Conservation (phyloP, 129 eudicot genomes). For the Kitagawia praeruptora region DNA sequence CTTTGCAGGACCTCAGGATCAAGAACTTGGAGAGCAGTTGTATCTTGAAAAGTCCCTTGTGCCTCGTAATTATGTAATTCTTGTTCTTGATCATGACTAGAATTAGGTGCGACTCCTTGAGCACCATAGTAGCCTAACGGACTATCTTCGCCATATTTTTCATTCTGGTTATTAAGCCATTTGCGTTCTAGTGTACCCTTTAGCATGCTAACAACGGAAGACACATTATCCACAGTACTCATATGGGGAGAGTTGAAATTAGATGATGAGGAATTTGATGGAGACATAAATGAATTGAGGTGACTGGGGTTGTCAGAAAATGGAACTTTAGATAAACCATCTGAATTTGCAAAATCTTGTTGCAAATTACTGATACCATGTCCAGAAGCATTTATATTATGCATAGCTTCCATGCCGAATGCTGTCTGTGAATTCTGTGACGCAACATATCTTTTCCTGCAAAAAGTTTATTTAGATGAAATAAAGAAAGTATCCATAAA, state of each 20-base stretch:
- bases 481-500: neutral
- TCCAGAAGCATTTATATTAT: conserved; percentile 28
- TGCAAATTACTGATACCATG: conserved; percentile 35
- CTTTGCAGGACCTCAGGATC: conserved; percentile 36
- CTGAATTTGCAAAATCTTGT: conserved; percentile 31
- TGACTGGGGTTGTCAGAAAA: conserved; percentile 34
- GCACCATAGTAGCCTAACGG: conserved; percentile 41
- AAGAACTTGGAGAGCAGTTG: conserved; percentile 21
- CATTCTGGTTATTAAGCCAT: conserved; percentile 38
- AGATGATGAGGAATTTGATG: conserved; percentile 51
- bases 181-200: conserved; percentile 84
- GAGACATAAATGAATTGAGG: conserved; percentile 44
- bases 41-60: conserved; percentile 38
- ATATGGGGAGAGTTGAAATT: conserved; percentile 30
- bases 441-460: conserved; percentile 74
- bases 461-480: conserved; percentile 6
- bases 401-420: conserved; percentile 59
- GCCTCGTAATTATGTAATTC: conserved; percentile 29
- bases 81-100: conserved; percentile 30
- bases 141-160: conserved; percentile 43
- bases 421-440: conserved; percentile 68
- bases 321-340: conserved; percentile 27
- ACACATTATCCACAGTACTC: conserved; percentile 46
- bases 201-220: conserved; percentile 81
- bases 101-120: conserved; percentile 28